Base-by-base conservation (phyloP, 2,329 filamentous ascomycete species). In the Emergomyces orientalis region DNA sequence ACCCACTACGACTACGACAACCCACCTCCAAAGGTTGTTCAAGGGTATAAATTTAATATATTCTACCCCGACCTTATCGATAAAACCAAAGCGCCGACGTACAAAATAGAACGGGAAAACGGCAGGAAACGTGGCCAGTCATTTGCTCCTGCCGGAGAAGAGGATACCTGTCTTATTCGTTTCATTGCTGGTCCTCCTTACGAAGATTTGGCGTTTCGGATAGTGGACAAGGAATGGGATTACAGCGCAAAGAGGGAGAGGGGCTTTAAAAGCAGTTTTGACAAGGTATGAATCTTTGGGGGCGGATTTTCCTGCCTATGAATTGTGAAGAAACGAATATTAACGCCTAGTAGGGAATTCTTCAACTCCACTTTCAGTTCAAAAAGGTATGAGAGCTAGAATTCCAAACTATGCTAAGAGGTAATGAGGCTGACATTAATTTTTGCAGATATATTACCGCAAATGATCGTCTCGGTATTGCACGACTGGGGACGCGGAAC, bases 1-100 rank as follows among this genome's bases (percentile, higher is more conserved):
- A 99, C 94, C 14, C 94, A 99, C 77, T 99, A 99, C 78, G 94
- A 97, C 75, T 91, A 97, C 75, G 93, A 97, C 73, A 97, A 97
- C 71, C 94, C 94, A 1, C 94, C 94, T 1, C 94, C 94, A 32
- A 97, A 96, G 77, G 93, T 99, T 7, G 94, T 99, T 13, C 94
- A 99, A 75, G 94, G 94, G 63, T 99, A 99, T 82, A 97, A 96
- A 75, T 99, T 99, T 82, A 97, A 99, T 78, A 93, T 99, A 60
- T 99, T 99, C 78, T 99, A 99, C 72, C 94, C 94, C 0, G 94
- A 99, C 69, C 85, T 99, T 39, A 91, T 97, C 71, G 92, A 97
- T 79, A 96, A 93, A 78, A 86, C 88, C 39, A 96, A 92, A 76
- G 92, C 94, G 1, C 94, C 94, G 11, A 97, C 92, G 0, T 99